Evolutionary conservation across 208 protist genomes (phyloP).

Genomic region (Leishmania braziliensis): DNA sequence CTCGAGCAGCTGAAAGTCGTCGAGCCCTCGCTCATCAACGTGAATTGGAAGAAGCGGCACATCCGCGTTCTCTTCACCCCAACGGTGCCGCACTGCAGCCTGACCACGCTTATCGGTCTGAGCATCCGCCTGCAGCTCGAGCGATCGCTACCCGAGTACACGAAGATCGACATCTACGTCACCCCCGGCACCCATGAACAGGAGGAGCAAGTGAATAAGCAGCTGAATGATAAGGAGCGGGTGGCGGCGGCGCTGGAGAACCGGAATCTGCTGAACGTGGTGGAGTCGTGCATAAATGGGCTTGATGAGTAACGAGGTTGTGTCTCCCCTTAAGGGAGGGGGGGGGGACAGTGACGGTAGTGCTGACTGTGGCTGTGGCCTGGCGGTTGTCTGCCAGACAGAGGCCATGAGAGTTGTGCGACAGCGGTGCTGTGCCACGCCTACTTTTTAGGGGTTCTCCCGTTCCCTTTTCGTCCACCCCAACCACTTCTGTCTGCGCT

Average conservation of each 20-base stretch:
- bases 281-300: slow-evolving; percentile 86
- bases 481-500: neutral
- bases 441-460: neutral
- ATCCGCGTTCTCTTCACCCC: slow-evolving; percentile 97
- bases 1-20: slow-evolving; percentile 98
- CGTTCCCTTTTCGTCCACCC: neutral
- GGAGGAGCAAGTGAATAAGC: slow-evolving; percentile 98
- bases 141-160: slow-evolving; percentile 92
- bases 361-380: neutral
- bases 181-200: slow-evolving; percentile 94
- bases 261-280: slow-evolving; percentile 78
- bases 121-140: slow-evolving; percentile 97
- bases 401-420: neutral
- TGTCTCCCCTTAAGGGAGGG: neutral
- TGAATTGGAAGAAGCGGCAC: slow-evolving; percentile 73
- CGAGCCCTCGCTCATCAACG: slow-evolving; percentile 84
- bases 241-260: slow-evolving; percentile 98
- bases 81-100: slow-evolving; percentile 98
- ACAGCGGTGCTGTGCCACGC: neutral
- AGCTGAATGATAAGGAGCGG: slow-evolving; percentile 99
- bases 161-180: slow-evolving; percentile 95
- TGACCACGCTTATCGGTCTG: slow-evolving; percentile 98
- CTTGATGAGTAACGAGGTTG: slow-evolving; percentile 37
- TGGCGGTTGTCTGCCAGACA: neutral
- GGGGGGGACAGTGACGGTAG: neutral